Percentiles rank a stretch among this genome's conserved stretches.
These are phyloP conservation scores for Trypanosoma lewisi DNA, from an alignment of 208 protist genomes.

Conservation along the genomic window DNA sequence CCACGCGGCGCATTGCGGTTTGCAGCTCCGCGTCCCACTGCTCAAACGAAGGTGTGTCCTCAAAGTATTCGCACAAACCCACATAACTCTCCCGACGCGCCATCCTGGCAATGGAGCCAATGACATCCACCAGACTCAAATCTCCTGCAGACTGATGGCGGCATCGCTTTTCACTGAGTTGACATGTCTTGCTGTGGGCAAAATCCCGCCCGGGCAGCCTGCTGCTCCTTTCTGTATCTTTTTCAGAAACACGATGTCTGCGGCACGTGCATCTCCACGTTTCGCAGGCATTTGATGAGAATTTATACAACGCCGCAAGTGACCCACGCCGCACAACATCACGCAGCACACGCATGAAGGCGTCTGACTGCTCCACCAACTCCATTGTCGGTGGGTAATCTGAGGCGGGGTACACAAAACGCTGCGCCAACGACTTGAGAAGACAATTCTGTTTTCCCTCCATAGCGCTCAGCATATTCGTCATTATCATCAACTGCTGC, in stretches of 20 bases:
- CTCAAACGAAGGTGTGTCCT: constrained; percentile 12
- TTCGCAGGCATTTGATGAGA: neutral
- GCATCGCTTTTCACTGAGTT: neutral
- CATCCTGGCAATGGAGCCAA: neutral
- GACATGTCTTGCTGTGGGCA: neutral
- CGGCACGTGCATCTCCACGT: no score
- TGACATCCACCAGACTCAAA: constrained; percentile 5
- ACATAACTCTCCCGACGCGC: neutral
- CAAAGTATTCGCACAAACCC: neutral
- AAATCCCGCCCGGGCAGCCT: no score
- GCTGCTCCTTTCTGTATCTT: no score
- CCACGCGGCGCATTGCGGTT: neutral
- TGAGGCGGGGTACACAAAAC: constrained; percentile 15
- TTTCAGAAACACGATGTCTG: neutral
- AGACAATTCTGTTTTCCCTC: neutral
- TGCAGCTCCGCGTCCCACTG: constrained; percentile 17
- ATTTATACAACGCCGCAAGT: neutral
- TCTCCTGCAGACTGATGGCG: neutral
- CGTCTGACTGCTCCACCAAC: neutral
- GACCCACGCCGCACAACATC: neutral
- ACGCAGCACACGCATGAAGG: constrained; percentile 1
- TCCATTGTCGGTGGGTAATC: constrained; percentile 11
- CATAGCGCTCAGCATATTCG: constrained; percentile 1
- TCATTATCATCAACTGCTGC: neutral
- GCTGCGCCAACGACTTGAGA: neutral